Conservation (phyloP, 2,329 filamentous ascomycete genomes). For the Exserohilum rostratum region DNA sequence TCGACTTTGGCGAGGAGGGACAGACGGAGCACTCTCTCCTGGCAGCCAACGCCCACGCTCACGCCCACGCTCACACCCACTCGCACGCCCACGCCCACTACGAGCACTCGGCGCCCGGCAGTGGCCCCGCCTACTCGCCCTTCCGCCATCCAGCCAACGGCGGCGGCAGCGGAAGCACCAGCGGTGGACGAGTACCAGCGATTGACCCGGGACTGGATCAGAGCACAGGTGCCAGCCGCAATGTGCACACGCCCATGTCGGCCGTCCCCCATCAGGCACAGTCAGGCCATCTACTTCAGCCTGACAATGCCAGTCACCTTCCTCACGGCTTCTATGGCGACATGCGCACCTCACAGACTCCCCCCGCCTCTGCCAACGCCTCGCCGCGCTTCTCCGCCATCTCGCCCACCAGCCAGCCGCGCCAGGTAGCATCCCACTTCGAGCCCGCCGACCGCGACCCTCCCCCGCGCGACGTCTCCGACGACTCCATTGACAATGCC, state of each 20-base stretch:
- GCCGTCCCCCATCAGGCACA: constrained; percentile 35
- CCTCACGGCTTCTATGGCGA: constrained; percentile 47
- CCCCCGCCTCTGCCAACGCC: constrained; percentile 45
- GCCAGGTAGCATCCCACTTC: constrained; percentile 39
- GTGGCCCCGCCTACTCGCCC: constrained; percentile 39
- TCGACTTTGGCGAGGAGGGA: constrained; percentile 44
- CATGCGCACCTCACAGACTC: constrained; percentile 47
- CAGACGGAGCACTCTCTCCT: constrained; percentile 43
- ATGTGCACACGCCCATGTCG: constrained; percentile 46
- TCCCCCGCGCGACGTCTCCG: constrained; percentile 71
- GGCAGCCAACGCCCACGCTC: constrained; percentile 35
- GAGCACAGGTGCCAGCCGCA: constrained; percentile 41
- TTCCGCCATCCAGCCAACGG: constrained; percentile 38
- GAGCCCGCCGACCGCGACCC: constrained; percentile 59
- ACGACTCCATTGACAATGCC: constrained; percentile 76
- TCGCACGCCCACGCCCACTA: constrained; percentile 34
- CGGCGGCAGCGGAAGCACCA: not conserved
- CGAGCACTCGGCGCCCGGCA: constrained; percentile 39
- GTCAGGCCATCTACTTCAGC: constrained; percentile 42
- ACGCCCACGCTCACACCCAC: constrained; percentile 35
- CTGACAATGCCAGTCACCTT: constrained; percentile 44
- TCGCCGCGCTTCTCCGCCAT: constrained; percentile 48
- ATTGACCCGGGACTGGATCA: constrained; percentile 48
- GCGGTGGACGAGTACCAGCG: constrained; percentile 29
- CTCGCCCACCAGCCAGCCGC: constrained; percentile 45